These are phyloP conservation scores for Vigna radiata DNA, from an alignment of 306 rosid genomes.

Conservation along the genomic window DNA sequence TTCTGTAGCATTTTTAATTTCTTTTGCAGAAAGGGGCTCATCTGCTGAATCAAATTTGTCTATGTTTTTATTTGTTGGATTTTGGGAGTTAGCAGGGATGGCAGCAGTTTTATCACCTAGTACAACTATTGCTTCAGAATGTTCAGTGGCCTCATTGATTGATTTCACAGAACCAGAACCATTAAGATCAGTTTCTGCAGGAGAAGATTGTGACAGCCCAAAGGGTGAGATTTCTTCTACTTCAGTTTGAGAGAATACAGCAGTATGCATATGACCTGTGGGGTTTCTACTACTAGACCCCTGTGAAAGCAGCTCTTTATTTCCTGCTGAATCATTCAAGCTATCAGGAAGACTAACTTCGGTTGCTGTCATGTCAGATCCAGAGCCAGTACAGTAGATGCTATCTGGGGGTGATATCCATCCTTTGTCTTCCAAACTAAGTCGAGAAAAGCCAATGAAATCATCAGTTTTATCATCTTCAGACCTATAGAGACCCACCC, in stretches of 20 bases:
- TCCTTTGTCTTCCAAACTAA: constrained; percentile 79
- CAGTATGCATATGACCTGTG: constrained; percentile 41
- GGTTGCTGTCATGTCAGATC: constrained; percentile 60
- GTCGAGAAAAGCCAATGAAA: constrained; percentile 55
- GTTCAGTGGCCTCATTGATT: constrained; percentile 53
- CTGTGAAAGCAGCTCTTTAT: constrained; percentile 55
- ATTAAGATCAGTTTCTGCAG: constrained; percentile 45
- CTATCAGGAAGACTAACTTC: constrained; percentile 72
- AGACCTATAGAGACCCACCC: constrained; percentile 63
- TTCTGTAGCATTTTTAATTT: constrained; percentile 62
- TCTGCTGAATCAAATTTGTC: constrained; percentile 54
- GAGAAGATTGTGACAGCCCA: constrained; percentile 53
- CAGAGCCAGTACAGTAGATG: constrained; percentile 75
- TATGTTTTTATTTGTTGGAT: constrained; percentile 47
- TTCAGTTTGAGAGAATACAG: constrained; percentile 53
- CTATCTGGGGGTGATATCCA: constrained; percentile 95
- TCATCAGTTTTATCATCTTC: constrained; percentile 64
- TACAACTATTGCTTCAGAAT: constrained; percentile 43
- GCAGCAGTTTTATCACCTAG: constrained; percentile 53
- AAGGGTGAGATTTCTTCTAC: constrained; percentile 52
- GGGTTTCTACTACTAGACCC: constrained; percentile 55
- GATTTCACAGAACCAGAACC: constrained; percentile 48
- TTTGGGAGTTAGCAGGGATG: constrained; percentile 47
- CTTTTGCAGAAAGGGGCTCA: constrained; percentile 56
- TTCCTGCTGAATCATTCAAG: constrained; percentile 64